Evolutionary conservation across 2,329 filamentous ascomycete species (phyloP).

Genomic region (Lomentospora prolificans): DNA sequence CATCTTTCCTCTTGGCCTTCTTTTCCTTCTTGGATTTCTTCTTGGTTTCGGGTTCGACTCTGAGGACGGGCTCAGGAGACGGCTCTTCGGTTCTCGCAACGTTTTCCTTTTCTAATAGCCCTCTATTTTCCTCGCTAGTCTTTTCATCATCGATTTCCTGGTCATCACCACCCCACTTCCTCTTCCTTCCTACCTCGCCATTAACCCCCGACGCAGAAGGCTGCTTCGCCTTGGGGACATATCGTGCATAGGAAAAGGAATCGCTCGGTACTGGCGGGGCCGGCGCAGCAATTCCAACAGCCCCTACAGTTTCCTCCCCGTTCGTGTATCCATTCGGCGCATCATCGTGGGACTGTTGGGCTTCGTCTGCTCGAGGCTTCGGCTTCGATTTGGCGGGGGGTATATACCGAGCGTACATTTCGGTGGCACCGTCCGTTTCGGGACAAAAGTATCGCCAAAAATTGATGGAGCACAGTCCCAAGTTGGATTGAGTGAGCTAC

Average conservation of each 20-base stretch:
- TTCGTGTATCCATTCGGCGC: background rate
- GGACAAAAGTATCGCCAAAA: too few relatives aligned
- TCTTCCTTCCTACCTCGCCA: conserved; percentile 15
- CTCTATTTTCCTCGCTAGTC: conserved; percentile 21
- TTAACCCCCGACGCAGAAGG: conserved; percentile 10
- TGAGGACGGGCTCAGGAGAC: background rate
- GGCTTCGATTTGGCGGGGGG: conserved; percentile 3
- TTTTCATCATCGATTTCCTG: conserved; percentile 19
- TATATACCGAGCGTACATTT: conserved; percentile 8
- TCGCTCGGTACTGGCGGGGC: conserved; percentile 2
- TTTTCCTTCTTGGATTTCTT: conserved; percentile 14
- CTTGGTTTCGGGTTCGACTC: conserved; percentile 15
- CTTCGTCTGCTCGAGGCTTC: background rate
- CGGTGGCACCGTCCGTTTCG: too few relatives aligned
- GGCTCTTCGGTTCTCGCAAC: conserved; percentile 13
- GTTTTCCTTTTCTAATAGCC: conserved; percentile 13
- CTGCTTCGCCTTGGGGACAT: conserved; percentile 26
- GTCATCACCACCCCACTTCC: conserved; percentile 15
- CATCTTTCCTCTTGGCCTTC: conserved; percentile 12
- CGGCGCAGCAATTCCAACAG: background rate
- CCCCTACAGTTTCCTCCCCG: background rate
- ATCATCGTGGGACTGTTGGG: background rate
- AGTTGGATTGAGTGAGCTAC: too few relatives aligned
- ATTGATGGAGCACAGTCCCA: too few relatives aligned
- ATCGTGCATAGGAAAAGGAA: conserved; percentile 26